These are phyloP conservation scores for Calycina marina DNA, from an alignment of 2,329 filamentous ascomycete genomes.

Conservation along the genomic window DNA sequence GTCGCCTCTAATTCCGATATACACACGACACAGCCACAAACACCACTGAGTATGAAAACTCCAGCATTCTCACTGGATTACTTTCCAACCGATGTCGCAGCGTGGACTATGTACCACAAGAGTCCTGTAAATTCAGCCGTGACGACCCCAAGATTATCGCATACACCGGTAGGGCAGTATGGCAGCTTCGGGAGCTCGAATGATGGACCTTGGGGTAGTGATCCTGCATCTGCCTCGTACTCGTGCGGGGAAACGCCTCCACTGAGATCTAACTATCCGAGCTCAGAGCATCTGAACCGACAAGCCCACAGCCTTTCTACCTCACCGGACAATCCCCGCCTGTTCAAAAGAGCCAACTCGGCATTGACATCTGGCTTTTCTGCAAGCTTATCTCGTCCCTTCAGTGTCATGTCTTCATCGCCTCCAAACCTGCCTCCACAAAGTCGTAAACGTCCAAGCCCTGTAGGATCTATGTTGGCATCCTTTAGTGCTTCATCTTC, in stretches of 20 bases:
- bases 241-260: constrained; percentile 48
- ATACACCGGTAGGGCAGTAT: constrained; percentile 39
- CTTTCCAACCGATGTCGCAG: constrained; percentile 41
- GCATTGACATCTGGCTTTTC: constrained; percentile 41
- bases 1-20: constrained; percentile 41
- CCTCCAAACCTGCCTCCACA: constrained; percentile 32
- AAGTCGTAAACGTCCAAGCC: constrained; percentile 39
- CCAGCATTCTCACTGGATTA: constrained; percentile 54
- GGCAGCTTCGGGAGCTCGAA: constrained; percentile 45
- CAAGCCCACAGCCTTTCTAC: constrained; percentile 39
- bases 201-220: constrained; percentile 33
- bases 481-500: constrained; percentile 32
- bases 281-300: constrained; percentile 31
- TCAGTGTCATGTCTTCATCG: constrained; percentile 23
- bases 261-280: constrained; percentile 31
- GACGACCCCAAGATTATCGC: constrained; percentile 41
- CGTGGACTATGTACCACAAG: constrained; percentile 36
- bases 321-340: constrained; percentile 38
- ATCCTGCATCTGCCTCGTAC: constrained; percentile 41
- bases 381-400: constrained; percentile 34
- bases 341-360: constrained; percentile 38
- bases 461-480: constrained; percentile 43
- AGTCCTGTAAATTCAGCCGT: constrained; percentile 39
- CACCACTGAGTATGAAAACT: constrained; percentile 48
- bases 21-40: constrained; percentile 41